Conservation (phyloP, 169 alveolate genomes). For the Plasmodium ovale region DNA sequence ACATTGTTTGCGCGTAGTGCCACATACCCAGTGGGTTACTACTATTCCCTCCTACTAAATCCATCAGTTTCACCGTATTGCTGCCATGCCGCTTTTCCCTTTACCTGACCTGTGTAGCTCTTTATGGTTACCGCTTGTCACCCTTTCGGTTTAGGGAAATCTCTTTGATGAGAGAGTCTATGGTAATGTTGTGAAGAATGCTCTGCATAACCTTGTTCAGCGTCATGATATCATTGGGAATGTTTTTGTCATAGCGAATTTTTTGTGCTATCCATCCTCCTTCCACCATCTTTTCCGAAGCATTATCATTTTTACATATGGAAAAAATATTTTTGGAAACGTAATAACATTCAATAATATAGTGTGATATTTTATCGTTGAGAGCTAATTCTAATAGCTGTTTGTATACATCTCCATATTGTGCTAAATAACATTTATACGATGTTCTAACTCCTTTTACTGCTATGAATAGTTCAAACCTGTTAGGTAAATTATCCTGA, state of each 20-base stretch:
- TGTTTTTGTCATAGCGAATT: conserved; percentile 88
- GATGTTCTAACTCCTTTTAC: conserved; percentile 85
- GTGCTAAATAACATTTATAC: conserved; percentile 87
- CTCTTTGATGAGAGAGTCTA: conserved; percentile 84
- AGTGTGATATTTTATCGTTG: conserved; percentile 75
- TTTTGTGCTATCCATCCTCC: conserved; percentile 95
- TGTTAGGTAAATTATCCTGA: conserved; percentile 76
- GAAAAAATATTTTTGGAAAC: conserved; percentile 69
- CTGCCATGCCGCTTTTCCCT: no score
- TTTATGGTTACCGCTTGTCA: not conserved
- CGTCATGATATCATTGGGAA: conserved; percentile 87
- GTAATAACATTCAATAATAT: conserved; percentile 44
- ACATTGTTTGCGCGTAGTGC: no score
- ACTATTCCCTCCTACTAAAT: no score
- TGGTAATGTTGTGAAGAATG: conserved; percentile 89
- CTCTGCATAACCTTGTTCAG: conserved; percentile 86
- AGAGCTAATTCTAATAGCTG: conserved; percentile 84
- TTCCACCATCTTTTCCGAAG: conserved; percentile 85
- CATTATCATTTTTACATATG: conserved; percentile 83
- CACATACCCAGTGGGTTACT: no score
- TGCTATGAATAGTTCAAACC: conserved; percentile 80
- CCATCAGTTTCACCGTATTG: no score
- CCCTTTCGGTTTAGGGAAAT: conserved; percentile 24
- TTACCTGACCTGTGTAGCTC: no score
- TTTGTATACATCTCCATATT: conserved; percentile 89